These are phyloP conservation scores for Ambrosia trifida DNA, from an alignment of 129 eudicot genomes.

Conservation along the genomic window DNA sequence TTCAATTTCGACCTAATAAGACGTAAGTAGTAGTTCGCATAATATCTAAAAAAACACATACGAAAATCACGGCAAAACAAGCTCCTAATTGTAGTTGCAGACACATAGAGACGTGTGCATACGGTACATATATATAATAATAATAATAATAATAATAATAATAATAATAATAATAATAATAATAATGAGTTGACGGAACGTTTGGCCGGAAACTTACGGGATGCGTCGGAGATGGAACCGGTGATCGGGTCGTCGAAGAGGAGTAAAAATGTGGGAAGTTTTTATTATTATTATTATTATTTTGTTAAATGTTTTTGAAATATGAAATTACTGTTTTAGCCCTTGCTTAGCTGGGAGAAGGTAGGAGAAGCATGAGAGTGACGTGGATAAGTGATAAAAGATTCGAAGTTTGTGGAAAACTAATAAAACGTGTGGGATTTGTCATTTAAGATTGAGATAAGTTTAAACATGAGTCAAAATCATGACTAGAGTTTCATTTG, in stretches of 20 bases:
- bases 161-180: not conserved
- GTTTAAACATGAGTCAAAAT: no score
- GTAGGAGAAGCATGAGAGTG: not conserved
- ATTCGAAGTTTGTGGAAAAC: no score
- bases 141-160: not conserved
- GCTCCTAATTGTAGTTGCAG: slow-evolving; percentile 12
- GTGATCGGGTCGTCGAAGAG: slow-evolving; percentile 24
- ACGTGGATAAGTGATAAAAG: not conserved
- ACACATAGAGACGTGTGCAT: slow-evolving; percentile 5
- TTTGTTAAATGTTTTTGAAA: not conserved
- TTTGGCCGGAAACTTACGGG: slow-evolving; percentile 24
- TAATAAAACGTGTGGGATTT: no score
- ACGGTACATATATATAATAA: not conserved
- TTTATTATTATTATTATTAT: not conserved
- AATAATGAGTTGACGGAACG: slow-evolving; percentile 11
- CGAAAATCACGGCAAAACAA: not conserved
- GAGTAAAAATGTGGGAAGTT: not conserved
- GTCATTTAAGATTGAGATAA: no score
- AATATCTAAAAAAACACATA: not conserved
- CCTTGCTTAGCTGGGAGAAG: slow-evolving; percentile 17
- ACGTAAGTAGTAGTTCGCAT: not conserved
- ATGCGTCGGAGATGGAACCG: slow-evolving; percentile 19
- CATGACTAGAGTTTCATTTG: no score
- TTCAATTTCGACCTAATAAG: not conserved
- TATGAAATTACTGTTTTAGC: not conserved